Evolutionary conservation across 805 yeast species (phyloP), one percentile per base, ranked within the genome.

Genomic region (Candida orba): DNA sequence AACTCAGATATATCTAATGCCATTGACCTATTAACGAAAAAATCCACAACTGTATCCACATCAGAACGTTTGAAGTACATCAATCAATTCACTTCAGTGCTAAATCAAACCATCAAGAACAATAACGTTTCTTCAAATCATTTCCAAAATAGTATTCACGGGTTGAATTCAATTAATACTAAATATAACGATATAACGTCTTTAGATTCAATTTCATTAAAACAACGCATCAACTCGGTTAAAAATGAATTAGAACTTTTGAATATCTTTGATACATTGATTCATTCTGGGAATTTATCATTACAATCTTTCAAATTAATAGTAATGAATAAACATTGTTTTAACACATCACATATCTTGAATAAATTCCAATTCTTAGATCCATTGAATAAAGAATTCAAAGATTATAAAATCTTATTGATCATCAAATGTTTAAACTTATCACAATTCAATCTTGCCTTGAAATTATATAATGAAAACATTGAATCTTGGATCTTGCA

Each of bases 301-400:
- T 22, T 45, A 29, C 32, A 17, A 6, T 36, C 35, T 14, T 45
- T 45, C 25, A 39, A 38, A 17, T 23, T 39, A 36, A 39, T 45
- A 17, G 15, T 45, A 8, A 39, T 41, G 38, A 36, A 41, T 23
- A 45, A 45, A 32, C 37, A 34, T 22, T 34, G 39, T 31, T 42
- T 36, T 12, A 37, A 40, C 27, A 27, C 42, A 13, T 17, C 33
- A 13, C 43, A 42, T 34, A 10, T 45, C n/a, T 37, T 42, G 24
- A 42, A 42, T 20, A 45, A 42, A 27, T 37, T 45, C 20, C 41
- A 42, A 20, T 45, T 45, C 30, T 34, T 44, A 32, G 44, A 37
- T 37, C 38, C 35, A 12, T 10, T 30, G 2, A 31, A 31, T 12
- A 15, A 32, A 34, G 45, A 45, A 23, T 42, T 27, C 25, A 34